Evolutionary conservation across 1,284 basidiomycete genomes (phyloP).

Genomic region (Flammula alnicola): DNA sequence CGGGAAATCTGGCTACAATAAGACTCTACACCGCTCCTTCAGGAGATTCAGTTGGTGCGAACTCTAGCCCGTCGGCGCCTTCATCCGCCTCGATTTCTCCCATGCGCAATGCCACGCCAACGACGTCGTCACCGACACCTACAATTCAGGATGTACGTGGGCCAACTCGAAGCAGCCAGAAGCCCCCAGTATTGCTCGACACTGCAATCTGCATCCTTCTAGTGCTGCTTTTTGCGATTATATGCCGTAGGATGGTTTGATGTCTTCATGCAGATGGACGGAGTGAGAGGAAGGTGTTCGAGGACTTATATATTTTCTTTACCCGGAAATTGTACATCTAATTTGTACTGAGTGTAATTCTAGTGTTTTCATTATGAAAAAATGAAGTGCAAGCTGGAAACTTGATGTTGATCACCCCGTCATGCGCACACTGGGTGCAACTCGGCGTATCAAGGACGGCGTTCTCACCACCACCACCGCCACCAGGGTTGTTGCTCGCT

Average conservation of each 20-base stretch:
- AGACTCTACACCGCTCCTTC: background rate
- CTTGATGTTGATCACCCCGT: too few species aligned
- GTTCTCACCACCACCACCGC: too few species aligned
- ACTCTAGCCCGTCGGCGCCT: background rate
- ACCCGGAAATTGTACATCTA: conserved; percentile 2
- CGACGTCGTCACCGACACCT: conserved; percentile 7
- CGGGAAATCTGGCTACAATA: background rate
- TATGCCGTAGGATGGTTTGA: conserved; percentile 64
- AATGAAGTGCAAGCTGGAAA: too few species aligned
- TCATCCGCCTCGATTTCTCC: background rate
- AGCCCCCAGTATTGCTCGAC: conserved; percentile 67
- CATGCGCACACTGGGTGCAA: too few species aligned
- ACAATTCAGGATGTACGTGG: conserved; percentile 5
- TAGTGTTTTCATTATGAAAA: too few species aligned
- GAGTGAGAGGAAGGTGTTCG: too few species aligned
- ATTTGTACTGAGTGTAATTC: conserved; percentile 3
- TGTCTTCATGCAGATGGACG: conserved; percentile 10
- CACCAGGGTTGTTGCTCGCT: too few species aligned
- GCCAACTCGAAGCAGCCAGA: conserved; percentile 21
- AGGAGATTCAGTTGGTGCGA: background rate
- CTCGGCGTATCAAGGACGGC: too few species aligned
- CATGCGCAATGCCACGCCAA: background rate
- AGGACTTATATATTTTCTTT: conserved; percentile 3
- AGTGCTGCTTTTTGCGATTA: conserved; percentile 63
- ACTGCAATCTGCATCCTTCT: conserved; percentile 70